Percentiles rank a stretch among this genome's conserved stretches.
phyloP scores from a whole-genome alignment of 345 rosid genomes.

The Hibiscus trionum region DNA sequence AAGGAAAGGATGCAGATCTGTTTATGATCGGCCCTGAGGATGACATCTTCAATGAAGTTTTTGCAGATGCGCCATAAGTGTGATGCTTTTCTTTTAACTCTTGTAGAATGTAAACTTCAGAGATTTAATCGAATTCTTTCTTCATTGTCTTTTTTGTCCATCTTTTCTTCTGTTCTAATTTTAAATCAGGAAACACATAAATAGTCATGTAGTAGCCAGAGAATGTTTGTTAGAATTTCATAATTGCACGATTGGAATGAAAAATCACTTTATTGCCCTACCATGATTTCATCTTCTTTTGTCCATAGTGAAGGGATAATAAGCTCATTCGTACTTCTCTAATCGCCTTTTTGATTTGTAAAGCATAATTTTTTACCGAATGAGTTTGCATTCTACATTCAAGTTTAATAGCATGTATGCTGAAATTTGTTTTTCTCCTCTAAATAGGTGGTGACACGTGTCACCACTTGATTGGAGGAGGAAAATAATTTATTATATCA shows the following conservation, averaged over 20 bases:
- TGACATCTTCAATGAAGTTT: constrained; percentile 32
- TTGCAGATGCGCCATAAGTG: constrained; percentile 33
- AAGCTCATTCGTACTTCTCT: not conserved
- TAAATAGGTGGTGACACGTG: no score
- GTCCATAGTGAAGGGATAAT: no score
- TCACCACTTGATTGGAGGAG: no score
- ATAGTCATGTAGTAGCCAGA: constrained; percentile 15
- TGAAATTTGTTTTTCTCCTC: no score
- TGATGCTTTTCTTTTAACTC: constrained; percentile 29
- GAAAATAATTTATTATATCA: no score
- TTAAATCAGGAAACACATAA: constrained; percentile 7
- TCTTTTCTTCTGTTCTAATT: constrained; percentile 18
- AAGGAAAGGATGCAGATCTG: no score
- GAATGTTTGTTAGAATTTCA: constrained; percentile 15
- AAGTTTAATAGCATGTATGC: no score
- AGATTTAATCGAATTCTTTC: constrained; percentile 27
- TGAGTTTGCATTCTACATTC: not conserved
- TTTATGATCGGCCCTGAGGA: no score
- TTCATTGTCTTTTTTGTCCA: constrained; percentile 11
- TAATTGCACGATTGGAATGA: constrained; percentile 22
- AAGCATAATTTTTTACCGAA: not conserved
- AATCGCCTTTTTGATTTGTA: not conserved
- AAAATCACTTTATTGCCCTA: constrained; percentile 15
- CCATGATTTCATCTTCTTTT: constrained; percentile 3
- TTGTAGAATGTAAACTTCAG: constrained; percentile 24